Conservation (phyloP, 371 early-diverging fungal species). For the Smittium culicis region DNA sequence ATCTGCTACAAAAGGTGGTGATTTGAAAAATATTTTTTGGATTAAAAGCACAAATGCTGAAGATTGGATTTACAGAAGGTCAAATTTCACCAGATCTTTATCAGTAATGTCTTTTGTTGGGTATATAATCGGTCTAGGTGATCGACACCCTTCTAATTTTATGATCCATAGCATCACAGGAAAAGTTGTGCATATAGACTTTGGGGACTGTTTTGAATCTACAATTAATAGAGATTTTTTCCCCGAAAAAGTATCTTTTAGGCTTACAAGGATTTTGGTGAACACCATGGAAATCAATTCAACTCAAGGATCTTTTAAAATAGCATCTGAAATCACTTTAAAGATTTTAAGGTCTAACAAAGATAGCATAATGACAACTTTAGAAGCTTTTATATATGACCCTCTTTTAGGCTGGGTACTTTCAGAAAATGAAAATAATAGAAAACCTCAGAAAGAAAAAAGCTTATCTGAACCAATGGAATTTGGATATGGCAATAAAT, state of each 20-base stretch:
- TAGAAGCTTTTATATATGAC: slow-evolving; percentile 96
- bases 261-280: slow-evolving; percentile 93
- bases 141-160: slow-evolving; percentile 95
- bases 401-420: slow-evolving; percentile 90
- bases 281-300: slow-evolving; percentile 96
- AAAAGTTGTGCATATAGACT: slow-evolving; percentile 95
- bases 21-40: slow-evolving; percentile 90
- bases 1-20: slow-evolving; percentile 87
- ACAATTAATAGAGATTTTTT: slow-evolving; percentile 93
- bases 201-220: slow-evolving; percentile 97
- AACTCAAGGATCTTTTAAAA: slow-evolving; percentile 90
- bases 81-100: slow-evolving; percentile 89
- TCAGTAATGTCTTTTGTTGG: slow-evolving; percentile 98
- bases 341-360: slow-evolving; percentile 87
- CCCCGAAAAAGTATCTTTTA: slow-evolving; percentile 98
- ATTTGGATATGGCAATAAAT: not conserved
- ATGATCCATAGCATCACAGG: slow-evolving; percentile 88
- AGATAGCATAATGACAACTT: slow-evolving; percentile 93
- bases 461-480: not conserved
- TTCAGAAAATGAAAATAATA: slow-evolving; percentile 22
- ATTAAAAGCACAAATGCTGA: slow-evolving; percentile 90
- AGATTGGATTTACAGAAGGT: slow-evolving; percentile 88
- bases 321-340: slow-evolving; percentile 92
- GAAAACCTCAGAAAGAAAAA: slow-evolving; percentile 6
- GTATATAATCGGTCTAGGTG: slow-evolving; percentile 94